Evolutionary conservation across 768 basidiomycete species (phyloP), one percentile per base, ranked within the genome.

Genomic region (Russula virescens): DNA sequence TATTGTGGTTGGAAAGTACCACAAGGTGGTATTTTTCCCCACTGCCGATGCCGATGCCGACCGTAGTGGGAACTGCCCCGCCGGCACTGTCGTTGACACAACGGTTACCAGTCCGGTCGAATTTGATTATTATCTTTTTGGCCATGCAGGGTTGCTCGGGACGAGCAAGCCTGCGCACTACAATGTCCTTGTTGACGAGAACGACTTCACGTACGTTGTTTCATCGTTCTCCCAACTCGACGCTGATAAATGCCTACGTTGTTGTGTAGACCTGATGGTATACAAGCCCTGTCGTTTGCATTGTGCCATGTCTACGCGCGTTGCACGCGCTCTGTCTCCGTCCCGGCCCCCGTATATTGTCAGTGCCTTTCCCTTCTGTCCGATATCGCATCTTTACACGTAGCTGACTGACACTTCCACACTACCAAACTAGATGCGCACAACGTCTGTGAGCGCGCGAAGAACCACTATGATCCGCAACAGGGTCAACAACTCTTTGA

Each of bases 341-440:
- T 91, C 51, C 89, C 89, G 0, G 89, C 89, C 0, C 89, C 89
- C 0, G 87, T 90, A 0, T 89, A 88, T 66, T 90, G 89, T 89
- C 69, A 67, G 85, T 74, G 7, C 19, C 10, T n/a, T 13, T 31
- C 6, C 35, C 18, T 26, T 1, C 18, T 25, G 13, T 4, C n/a
- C 13, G 4, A 19, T 40, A 11, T 40, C 5, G 0, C 31, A 6
- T 2, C 2, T 42, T 38, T 5, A 14, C 38, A 6, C 55, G 9
- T 9, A 10, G 58, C 5, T 11, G 7, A 7, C 48, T 21, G 25
- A 25, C 19, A 43, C 38, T 38, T 38, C 38, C 8, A 26, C 2
- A n/a, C n/a, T n/a, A n/a, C n/a, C n/a, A n/a, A 34, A 88, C n/a
- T 23, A 56, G 88, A 90, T 70, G 88, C 88, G 11, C 87, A 91